Evolutionary conservation across 139 green algal genomes (phyloP), one percentile per base, ranked within the genome.

Genomic region (Mychonastes homosphaera): DNA sequence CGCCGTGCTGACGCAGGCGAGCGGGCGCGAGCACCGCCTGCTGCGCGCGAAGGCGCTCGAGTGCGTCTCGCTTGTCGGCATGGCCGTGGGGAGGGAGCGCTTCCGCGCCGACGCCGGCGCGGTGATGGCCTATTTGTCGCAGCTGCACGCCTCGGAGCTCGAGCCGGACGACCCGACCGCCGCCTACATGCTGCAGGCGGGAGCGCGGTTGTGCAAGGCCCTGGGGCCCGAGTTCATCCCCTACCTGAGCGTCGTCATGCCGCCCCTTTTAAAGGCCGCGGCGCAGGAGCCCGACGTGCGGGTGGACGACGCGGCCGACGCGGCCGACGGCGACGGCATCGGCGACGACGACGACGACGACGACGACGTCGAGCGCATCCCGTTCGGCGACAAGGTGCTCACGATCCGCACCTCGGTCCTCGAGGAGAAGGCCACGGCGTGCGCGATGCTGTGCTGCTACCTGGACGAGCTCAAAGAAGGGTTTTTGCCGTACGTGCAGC

Each of bases 361-460:
- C 15, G 82, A 85, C 28, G 83, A 88, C 39, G 63, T 79, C 44
- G 78, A 86, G 67, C 65, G 67, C 70, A 80, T 81, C 40, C 45
- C 49, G 24, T 58, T 78, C 40, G 74, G 74, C 8, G 69, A 81
- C 58, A 77, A 74, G 66, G 48, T 74, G 40, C 27, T 84, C 23
- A 63, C 58, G 24, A 77, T 78, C 45, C 62, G 71, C 47, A 73
- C 55, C 32, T 72, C 56, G 43, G 70, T 53, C 28, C 56, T 82
- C 26, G 90, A 98, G 71, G 92, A 98, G 71, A 97, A 98, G 77
- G 84, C 90, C 13, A 99, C 87, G 0, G 92, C 92, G 23, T 96
- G 89, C 80, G 87, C 83, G 79, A 99, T 99, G 92, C 75, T 99
- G 19, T 88, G 78, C 69, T 97, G 92, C 78, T 99, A 98, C 62